Percentiles rank a stretch among this genome's conserved stretches.
phyloP scores from a whole-genome alignment of 1,284 basidiomycete genomes.

The Boletellus deceptivus region DNA sequence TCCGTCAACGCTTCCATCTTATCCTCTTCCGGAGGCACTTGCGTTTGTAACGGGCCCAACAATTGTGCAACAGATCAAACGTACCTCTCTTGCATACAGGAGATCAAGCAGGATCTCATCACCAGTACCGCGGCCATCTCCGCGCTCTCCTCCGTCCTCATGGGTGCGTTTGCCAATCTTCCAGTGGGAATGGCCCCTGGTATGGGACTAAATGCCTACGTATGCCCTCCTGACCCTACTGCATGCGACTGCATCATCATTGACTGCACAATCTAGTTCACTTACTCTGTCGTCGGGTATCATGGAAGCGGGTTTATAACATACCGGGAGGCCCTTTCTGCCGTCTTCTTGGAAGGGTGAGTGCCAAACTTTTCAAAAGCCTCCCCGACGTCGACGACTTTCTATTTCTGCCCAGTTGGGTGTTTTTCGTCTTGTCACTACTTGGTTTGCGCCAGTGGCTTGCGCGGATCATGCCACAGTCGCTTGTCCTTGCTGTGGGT shows the following conservation, averaged over 20 bases:
- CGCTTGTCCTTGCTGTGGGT: conserved; percentile 80
- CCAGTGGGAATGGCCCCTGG: conserved; percentile 82
- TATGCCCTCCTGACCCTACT: conserved; percentile 36
- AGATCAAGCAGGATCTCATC: conserved; percentile 71
- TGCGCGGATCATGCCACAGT: conserved; percentile 84
- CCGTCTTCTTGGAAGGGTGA: conserved; percentile 84
- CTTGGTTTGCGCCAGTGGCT: conserved; percentile 90
- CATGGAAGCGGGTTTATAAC: conserved; percentile 75
- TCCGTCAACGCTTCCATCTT: conserved; percentile 83
- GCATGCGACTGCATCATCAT: background rate
- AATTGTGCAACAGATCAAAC: conserved; percentile 53
- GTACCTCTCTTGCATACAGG: conserved; percentile 67
- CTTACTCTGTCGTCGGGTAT: conserved; percentile 85
- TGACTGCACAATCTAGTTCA: conserved; percentile 51
- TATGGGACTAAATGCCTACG: conserved; percentile 82
- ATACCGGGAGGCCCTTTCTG: conserved; percentile 82
- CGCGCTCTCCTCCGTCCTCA: conserved; percentile 73
- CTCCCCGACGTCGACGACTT: background rate
- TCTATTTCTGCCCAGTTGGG: conserved; percentile 48
- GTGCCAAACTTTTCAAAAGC: conserved; percentile 15
- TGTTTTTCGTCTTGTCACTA: conserved; percentile 81
- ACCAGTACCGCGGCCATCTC: conserved; percentile 78
- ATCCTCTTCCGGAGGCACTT: conserved; percentile 76
- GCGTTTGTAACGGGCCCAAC: conserved; percentile 62
- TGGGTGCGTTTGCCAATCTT: conserved; percentile 84